Conservation (phyloP, 306 rosid genomes). For the Quercus suber region DNA sequence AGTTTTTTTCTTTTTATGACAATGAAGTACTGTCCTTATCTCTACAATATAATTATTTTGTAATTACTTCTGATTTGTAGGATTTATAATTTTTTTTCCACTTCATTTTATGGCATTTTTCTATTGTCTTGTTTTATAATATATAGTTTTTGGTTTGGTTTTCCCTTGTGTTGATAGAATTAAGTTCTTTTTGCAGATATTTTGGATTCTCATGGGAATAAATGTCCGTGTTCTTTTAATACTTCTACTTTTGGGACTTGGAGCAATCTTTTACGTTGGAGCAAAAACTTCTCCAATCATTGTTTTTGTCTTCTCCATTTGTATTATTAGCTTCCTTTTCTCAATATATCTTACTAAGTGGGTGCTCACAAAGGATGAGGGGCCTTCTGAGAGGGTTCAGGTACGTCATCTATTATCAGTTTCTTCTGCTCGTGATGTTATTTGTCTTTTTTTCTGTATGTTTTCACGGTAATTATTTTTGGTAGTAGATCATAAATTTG, state of each 20-base stretch:
- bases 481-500: background rate
- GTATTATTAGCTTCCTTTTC: constrained; percentile 84
- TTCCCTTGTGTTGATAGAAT: constrained; percentile 2
- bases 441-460: background rate
- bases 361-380: constrained; percentile 98
- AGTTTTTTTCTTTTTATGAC: background rate
- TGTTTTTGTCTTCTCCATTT: constrained; percentile 80
- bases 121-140: background rate
- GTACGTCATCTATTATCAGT: constrained; percentile 44
- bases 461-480: background rate
- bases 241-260: constrained; percentile 65
- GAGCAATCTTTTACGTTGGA: constrained; percentile 79
- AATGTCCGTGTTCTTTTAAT: constrained; percentile 66
- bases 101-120: background rate
- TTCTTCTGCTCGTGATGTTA: constrained; percentile 11
- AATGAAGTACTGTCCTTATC: background rate
- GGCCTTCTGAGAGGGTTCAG: constrained; percentile 96
- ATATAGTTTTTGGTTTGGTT: background rate
- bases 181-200: constrained; percentile 54
- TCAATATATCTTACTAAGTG: constrained; percentile 67
- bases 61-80: background rate
- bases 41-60: background rate
- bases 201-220: constrained; percentile 66
- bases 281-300: constrained; percentile 85
- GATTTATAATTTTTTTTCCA: background rate